A percentile compares a stretch with the other conserved stretches of the same genome.
Conservation (phyloP, 495 filamentous ascomycete species). For the Glonium stellatum region DNA sequence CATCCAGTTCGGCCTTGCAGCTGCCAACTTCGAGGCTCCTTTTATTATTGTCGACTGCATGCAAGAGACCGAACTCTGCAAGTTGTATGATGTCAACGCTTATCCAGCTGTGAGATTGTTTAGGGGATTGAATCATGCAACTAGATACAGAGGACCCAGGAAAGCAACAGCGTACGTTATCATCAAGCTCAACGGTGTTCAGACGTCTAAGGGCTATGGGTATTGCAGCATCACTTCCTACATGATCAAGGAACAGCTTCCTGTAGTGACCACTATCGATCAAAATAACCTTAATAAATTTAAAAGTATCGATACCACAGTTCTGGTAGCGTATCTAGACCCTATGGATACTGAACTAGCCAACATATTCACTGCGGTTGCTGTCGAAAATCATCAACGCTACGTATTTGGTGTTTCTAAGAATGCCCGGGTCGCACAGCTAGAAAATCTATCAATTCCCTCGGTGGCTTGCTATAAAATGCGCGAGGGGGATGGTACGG, state of each 20-base stretch:
- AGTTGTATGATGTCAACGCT: conserved; percentile 37
- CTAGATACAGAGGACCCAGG: neutral
- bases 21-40: conserved; percentile 21
- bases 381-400: conserved; percentile 35
- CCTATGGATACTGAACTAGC: conserved; percentile 22
- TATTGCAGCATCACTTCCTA: conserved; percentile 38
- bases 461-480: conserved; percentile 41
- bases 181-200: neutral
- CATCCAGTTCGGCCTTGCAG: conserved; percentile 35
- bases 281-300: conserved; percentile 32
- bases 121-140: conserved; percentile 24
- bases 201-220: too few species aligned
- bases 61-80: conserved; percentile 35
- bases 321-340: conserved; percentile 39
- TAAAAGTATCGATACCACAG: conserved; percentile 37
- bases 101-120: conserved; percentile 47
- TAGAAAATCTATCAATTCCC: conserved; percentile 17
- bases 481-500: conserved; percentile 34
- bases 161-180: conserved; percentile 5
- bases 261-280: conserved; percentile 31
- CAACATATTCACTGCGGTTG: conserved; percentile 27
- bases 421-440: conserved; percentile 15
- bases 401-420: conserved; percentile 40
- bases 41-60: conserved; percentile 35
- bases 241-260: conserved; percentile 36